Evolutionary conservation across 768 basidiomycete genomes (phyloP).

Genomic region (Mrakia gelida): DNA sequence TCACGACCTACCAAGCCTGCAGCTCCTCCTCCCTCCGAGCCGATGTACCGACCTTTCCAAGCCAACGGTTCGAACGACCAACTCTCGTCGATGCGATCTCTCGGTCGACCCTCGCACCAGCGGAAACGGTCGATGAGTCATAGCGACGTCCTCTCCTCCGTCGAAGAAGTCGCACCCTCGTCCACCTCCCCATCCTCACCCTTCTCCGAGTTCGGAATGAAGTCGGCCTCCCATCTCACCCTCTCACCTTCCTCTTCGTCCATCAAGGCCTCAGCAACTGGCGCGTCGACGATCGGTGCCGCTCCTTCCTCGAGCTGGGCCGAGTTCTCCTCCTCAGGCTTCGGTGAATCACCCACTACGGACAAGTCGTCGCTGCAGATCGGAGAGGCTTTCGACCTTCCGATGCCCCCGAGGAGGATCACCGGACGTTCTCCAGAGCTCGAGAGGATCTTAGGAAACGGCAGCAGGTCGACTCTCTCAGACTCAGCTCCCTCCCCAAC

Average conservation of each 20-base stretch:
- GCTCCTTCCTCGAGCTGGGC: conserved; percentile 1
- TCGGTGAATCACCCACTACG: background rate
- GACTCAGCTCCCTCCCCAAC: background rate
- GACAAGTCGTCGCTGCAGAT: background rate
- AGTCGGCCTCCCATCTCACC: background rate
- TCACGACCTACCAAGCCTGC: background rate
- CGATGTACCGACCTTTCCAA: conserved; percentile 14
- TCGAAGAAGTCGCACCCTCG: background rate
- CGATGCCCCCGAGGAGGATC: background rate
- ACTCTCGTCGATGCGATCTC: background rate
- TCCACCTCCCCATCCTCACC: background rate
- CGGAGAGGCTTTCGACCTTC: background rate
- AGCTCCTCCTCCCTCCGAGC: background rate
- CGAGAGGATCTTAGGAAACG: background rate
- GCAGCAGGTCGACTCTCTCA: background rate
- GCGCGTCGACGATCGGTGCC: background rate
- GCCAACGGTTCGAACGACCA: background rate
- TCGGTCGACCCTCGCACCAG: background rate
- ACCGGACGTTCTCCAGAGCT: background rate
- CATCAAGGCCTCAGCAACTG: background rate
- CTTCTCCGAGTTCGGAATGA: conserved; percentile 1
- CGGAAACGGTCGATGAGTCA: conserved; percentile 7
- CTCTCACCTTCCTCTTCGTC: background rate
- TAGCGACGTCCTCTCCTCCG: background rate
- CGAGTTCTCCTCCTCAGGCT: conserved; percentile 2